Evolutionary conservation across 2,329 filamentous ascomycete species (phyloP).

Genomic region (Diaporthe destruens): DNA sequence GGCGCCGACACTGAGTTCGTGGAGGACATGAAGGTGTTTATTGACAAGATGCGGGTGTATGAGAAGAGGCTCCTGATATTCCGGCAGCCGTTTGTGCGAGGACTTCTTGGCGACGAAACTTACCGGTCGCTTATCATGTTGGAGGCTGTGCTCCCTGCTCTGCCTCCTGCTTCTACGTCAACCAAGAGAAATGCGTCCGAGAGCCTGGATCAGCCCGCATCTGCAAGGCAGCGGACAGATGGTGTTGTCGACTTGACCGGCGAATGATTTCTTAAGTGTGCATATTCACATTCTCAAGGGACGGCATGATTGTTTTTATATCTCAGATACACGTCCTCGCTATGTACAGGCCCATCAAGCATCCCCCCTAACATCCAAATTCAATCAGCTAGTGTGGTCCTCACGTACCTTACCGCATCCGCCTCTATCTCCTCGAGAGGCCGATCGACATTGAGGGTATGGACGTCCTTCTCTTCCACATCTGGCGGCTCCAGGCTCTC

Average conservation of each 20-base stretch:
- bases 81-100: not conserved
- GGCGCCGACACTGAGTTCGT: not conserved
- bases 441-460: constrained; percentile 63
- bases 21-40: not conserved
- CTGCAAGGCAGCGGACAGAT: constrained; percentile 1
- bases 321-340: too few species aligned
- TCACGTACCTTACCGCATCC: constrained; percentile 53
- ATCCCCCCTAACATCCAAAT: too few species aligned
- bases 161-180: not conserved
- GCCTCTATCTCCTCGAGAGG: constrained; percentile 59
- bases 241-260: constrained; percentile 13
- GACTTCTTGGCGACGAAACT: not conserved
- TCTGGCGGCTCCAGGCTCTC: constrained; percentile 74
- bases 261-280: not conserved
- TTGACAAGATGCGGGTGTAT: not conserved
- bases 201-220: not conserved
- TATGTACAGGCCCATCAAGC: too few species aligned
- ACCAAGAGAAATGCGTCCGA: not conserved
- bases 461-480: constrained; percentile 61
- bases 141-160: not conserved
- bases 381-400: constrained; percentile 27
- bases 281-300: too few species aligned
- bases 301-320: too few species aligned
- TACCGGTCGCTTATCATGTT: not conserved
- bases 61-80: constrained; percentile 1